A percentile compares a stretch with the other conserved stretches of the same genome.
Evolutionary conservation across 163 green algal species (phyloP).

Genomic region (Chlamydomonas reinhardtii): DNA sequence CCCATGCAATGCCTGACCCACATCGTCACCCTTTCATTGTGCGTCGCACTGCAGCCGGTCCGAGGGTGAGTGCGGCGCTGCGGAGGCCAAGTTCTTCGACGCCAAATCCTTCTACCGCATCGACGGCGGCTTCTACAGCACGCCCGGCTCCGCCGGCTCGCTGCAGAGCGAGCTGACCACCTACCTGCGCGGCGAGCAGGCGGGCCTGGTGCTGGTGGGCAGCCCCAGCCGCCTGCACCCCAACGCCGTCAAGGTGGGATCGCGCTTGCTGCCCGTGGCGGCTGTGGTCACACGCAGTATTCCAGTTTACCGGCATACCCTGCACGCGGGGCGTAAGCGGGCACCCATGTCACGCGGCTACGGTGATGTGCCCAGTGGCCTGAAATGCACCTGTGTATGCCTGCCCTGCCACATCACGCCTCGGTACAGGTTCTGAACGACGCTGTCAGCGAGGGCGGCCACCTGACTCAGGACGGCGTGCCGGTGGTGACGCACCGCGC

Average conservation of each 20-base stretch:
- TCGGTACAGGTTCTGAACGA: background rate
- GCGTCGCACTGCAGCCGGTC: background rate
- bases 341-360: no score
- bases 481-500: background rate
- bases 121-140: background rate
- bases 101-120: background rate
- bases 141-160: background rate
- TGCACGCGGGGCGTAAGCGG: no score
- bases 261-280: no score
- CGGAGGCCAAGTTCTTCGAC: background rate
- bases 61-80: background rate
- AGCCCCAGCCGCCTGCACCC: constrained; percentile 19
- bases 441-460: constrained; percentile 15
- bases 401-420: no score
- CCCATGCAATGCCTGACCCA: no score
- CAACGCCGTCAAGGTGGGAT: background rate
- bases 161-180: constrained; percentile 19
- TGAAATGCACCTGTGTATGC: no score
- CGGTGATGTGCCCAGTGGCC: no score
- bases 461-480: constrained; percentile 29
- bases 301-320: no score
- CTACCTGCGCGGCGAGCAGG: background rate
- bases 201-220: constrained; percentile 20
- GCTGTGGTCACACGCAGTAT: no score
- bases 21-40: no score